Base-by-base conservation (phyloP, 2,329 filamentous ascomycete species). In the Nigrograna mackinnonii region DNA sequence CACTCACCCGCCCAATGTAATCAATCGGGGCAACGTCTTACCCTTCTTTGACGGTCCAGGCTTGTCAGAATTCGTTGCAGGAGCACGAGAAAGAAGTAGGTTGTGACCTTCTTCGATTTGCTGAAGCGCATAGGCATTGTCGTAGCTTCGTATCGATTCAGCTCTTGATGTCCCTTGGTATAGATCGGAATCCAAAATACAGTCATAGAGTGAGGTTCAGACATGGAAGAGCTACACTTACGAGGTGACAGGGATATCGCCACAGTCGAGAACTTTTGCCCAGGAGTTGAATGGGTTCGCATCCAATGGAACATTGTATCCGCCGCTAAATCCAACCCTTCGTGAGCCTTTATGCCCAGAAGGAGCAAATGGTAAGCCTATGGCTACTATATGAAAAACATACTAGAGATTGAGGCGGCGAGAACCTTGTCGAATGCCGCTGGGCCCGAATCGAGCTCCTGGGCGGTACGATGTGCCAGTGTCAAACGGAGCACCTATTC, bases 51-150 rank as follows among this genome's bases (percentile, higher is more conserved):
- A 84, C 1, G 86, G 83, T 0, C 89, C 89, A 1, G 72, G 69
- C 58, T 84, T 81, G 36, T 83, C 67, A 3, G 87, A 81, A 50
- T 88, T 77, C 2, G 88, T 92, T 35, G 78, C 79, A 0, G 89
- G 89, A 1, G 78, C 69, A 24, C 89, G 84, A 49, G 84, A 85
- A 6, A 94, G 74, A 46, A 95, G 80, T 48, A 78, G 79, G 67
- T 87, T 85, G 70, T 95, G 89, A 6, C 89, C 89, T 68, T 92
- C 83, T 64, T 95, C 89, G 39, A 95, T 94, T 64, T 95, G 89
- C 48, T 86, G 79, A 18, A 95, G 82, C 6, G 89, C 90, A 68
- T 82, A 94, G 2, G 80, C 78, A 63, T 94, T 94, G 68, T 95
- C 89, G 55, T 91, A 91, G 22, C 86, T 89, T 37, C 13, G 34